These are phyloP conservation scores for Boletellus sp. DNA, from an alignment of 768 basidiomycete species.

Conservation along the genomic window DNA sequence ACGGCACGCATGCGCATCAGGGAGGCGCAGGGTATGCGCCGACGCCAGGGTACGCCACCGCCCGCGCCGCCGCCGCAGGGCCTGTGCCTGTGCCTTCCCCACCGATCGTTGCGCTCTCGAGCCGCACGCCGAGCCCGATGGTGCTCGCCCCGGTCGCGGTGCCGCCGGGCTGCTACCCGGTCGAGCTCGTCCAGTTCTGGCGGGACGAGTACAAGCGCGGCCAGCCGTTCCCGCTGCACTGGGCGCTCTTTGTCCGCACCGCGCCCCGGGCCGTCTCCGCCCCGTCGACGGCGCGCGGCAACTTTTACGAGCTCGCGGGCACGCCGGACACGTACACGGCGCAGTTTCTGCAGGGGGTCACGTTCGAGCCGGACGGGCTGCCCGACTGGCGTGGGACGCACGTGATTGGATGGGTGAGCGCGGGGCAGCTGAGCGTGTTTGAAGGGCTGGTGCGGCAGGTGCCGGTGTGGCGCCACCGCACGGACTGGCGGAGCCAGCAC, in stretches of 20 bases:
- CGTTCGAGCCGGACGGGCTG: slow-evolving; percentile 9
- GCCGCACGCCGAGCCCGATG: not conserved
- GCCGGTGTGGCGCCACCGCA: slow-evolving; percentile 14
- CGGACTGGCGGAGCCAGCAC: slow-evolving; percentile 25
- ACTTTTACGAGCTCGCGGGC: slow-evolving; percentile 28
- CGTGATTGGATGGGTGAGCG: slow-evolving; percentile 21
- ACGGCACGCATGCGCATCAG: too few species aligned
- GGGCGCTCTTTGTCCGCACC: slow-evolving; percentile 31
- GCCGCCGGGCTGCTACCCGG: slow-evolving; percentile 14
- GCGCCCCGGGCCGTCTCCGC: not conserved
- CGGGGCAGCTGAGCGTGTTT: slow-evolving; percentile 11
- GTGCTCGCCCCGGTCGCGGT: slow-evolving; percentile 13
- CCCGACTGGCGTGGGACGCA: slow-evolving; percentile 25
- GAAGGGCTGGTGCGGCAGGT: slow-evolving; percentile 14
- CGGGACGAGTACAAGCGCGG: slow-evolving; percentile 13
- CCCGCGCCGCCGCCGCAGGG: not conserved
- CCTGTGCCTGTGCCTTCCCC: not conserved
- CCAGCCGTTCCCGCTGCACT: slow-evolving; percentile 19
- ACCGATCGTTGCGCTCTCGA: not conserved
- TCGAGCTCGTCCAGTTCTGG: slow-evolving; percentile 32
- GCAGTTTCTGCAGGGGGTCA: slow-evolving; percentile 4
- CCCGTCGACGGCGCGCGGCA: slow-evolving; percentile 7
- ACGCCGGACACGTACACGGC: slow-evolving; percentile 24
- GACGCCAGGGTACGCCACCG: not conserved
- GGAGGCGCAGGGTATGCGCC: not conserved